These are phyloP conservation scores for Podila minutissima DNA, from an alignment of 192 early-diverging fungal genomes.

Conservation along the genomic window DNA sequence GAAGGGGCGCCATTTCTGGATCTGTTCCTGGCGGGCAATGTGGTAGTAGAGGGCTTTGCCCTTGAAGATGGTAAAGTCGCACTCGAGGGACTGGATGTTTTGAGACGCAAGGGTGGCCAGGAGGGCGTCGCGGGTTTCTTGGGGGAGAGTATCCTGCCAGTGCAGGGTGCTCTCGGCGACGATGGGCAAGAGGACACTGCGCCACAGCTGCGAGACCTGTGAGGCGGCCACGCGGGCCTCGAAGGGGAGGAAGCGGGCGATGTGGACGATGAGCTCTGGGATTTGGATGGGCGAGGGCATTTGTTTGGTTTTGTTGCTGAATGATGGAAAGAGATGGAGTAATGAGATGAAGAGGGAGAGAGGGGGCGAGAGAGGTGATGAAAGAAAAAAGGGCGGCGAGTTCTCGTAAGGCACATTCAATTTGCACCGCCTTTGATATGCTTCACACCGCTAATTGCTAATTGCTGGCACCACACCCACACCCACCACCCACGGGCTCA, in stretches of 20 bases:
- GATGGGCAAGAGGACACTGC: background rate
- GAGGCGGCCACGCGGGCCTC: background rate
- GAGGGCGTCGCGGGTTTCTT: background rate
- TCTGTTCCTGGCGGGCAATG: background rate
- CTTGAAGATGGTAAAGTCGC: background rate
- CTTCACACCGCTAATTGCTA: too few species aligned
- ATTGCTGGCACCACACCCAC: too few species aligned
- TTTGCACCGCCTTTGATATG: too few species aligned
- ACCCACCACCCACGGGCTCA: too few species aligned
- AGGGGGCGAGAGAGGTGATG: background rate
- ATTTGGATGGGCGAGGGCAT: background rate
- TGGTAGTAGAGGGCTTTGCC: constrained; percentile 5
- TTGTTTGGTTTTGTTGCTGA: background rate
- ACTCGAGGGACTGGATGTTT: constrained; percentile 7
- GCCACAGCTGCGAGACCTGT: constrained; percentile 3
- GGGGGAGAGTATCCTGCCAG: background rate
- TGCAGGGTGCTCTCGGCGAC: background rate
- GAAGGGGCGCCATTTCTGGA: background rate
- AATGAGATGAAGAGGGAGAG: background rate
- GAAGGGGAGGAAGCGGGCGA: background rate
- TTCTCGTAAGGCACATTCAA: too few species aligned
- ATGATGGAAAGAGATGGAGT: background rate
- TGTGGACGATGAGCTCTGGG: background rate
- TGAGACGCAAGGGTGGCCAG: background rate
- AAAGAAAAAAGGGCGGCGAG: too few species aligned